Conservation (phyloP, 129 eudicot genomes). For the Escallonia herrerae region DNA sequence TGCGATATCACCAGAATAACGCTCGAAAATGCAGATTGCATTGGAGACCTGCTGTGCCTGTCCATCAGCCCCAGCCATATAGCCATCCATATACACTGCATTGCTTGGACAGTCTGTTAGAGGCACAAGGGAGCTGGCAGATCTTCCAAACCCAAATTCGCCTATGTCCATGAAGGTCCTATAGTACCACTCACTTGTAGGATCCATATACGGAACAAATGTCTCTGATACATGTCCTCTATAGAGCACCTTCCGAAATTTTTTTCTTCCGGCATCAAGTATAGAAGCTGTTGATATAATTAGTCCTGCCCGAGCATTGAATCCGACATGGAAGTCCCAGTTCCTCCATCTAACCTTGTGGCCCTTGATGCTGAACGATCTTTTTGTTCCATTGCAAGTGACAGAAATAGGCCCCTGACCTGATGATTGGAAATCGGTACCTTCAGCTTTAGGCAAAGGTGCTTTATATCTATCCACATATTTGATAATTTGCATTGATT, state of each 20-base stretch:
- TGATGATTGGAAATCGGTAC: slow-evolving; percentile 41
- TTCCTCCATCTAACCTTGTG: slow-evolving; percentile 53
- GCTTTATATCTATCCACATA: slow-evolving; percentile 23
- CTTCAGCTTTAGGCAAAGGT: slow-evolving; percentile 52
- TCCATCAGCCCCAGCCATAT: slow-evolving; percentile 66
- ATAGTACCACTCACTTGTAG: slow-evolving; percentile 69
- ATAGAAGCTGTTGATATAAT: slow-evolving; percentile 71
- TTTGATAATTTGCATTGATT: slow-evolving; percentile 29
- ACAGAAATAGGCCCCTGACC: slow-evolving; percentile 21
- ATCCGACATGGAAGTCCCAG: slow-evolving; percentile 72
- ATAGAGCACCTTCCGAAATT: slow-evolving; percentile 52
- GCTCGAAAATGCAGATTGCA: slow-evolving; percentile 68
- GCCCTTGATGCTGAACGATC: slow-evolving; percentile 24
- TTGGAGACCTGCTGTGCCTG: slow-evolving; percentile 28
- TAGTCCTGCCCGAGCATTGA: slow-evolving; percentile 68
- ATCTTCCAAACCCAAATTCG: slow-evolving; percentile 81
- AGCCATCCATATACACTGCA: slow-evolving; percentile 64
- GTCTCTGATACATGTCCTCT: slow-evolving; percentile 88
- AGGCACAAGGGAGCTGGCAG: slow-evolving; percentile 52
- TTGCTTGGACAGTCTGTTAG: slow-evolving; percentile 61
- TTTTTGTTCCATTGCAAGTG: slow-evolving; percentile 19
- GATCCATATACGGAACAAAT: slow-evolving; percentile 94
- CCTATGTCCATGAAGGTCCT: slow-evolving; percentile 75
- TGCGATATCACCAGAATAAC: slow-evolving; percentile 50
- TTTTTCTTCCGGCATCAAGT: slow-evolving; percentile 32